Conservation (phyloP, 306 rosid species). For the Prunus mira region DNA sequence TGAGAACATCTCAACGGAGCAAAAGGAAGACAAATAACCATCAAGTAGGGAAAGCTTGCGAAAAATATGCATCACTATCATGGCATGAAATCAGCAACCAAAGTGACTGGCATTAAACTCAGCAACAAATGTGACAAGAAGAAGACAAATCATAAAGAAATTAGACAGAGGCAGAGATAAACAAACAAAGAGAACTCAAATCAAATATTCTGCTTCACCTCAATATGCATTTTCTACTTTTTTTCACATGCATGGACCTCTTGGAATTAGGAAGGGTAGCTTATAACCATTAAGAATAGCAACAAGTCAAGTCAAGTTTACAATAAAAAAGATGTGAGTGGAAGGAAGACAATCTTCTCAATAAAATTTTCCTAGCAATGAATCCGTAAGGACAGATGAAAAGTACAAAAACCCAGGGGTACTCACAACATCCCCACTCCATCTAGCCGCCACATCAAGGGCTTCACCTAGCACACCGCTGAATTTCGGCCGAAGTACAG, state of each 20-base stretch:
- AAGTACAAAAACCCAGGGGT: slow-evolving; percentile 20
- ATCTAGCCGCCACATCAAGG: slow-evolving; percentile 87
- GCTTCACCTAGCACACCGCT: slow-evolving; percentile 94
- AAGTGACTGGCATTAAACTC: background rate
- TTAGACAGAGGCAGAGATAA: background rate
- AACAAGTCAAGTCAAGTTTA: background rate
- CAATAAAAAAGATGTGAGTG: background rate
- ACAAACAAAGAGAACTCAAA: background rate
- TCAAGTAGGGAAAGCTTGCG: background rate
- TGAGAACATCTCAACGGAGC: background rate
- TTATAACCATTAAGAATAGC: background rate
- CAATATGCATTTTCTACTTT: background rate
- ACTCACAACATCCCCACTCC: slow-evolving; percentile 99
- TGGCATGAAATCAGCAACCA: background rate
- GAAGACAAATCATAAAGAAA: background rate
- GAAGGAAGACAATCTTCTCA: background rate
- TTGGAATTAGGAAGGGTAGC: background rate
- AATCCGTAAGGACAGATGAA: slow-evolving; percentile 3
- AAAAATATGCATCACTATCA: background rate
- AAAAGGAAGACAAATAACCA: slow-evolving; percentile 1
- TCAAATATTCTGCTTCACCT: background rate
- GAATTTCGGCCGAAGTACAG: slow-evolving; percentile 81
- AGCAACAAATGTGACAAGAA: background rate
- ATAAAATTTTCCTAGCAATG: background rate
- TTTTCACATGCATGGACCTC: background rate